Evolutionary conservation across 2,329 filamentous ascomycete genomes (phyloP), one percentile per base, ranked within the genome.

Genomic region (Trichoderma sp.): DNA sequence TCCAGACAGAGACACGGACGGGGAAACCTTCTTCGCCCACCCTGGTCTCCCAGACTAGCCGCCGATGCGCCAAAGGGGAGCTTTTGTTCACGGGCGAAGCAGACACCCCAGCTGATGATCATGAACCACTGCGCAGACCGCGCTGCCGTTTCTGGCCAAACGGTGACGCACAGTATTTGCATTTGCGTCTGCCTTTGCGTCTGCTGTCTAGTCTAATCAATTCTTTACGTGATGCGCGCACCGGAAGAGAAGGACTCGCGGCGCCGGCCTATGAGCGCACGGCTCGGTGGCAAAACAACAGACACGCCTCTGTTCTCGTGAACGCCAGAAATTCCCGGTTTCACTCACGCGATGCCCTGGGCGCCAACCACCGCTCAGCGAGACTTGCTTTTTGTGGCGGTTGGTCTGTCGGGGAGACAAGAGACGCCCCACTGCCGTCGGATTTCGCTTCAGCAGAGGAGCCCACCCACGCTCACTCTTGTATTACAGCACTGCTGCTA

Each of bases 391-490:
- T 49, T 7, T 66, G 63, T 52, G 56, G 56, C 57, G 55, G 64
- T 31, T 68, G 56, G 56, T 43, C 57, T 57, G 49, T 33, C 47
- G 53, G 65, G 19, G 40, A 19, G 19, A 43, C 64, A 49, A 68
- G 24, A 53, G 43, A 53, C 31, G 58, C 68, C 68, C 68, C 68
- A 70, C 68, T 64, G 31, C 68, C 68, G 68, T 70, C 68, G 63
- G 53, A 70, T 70, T 70, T 49, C 37, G 55, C 35, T 47, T 56
- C 33, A 67, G 40, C 52, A 58, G 35, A 24, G 16, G 53, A 68
- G 64, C 57, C 65, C 65, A 55, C 65, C 27, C 56, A 35, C 10
- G 21, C 61, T 64, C 47, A 27, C 31, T 55, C 47, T 53, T 40
- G 27, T 21, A 29, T n/a, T 19, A 43, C 40, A 19, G 37, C 37